These are phyloP conservation scores for Erythrobasidium hasegawianum DNA, from an alignment of 1,284 basidiomycete genomes.

Conservation along the genomic window DNA sequence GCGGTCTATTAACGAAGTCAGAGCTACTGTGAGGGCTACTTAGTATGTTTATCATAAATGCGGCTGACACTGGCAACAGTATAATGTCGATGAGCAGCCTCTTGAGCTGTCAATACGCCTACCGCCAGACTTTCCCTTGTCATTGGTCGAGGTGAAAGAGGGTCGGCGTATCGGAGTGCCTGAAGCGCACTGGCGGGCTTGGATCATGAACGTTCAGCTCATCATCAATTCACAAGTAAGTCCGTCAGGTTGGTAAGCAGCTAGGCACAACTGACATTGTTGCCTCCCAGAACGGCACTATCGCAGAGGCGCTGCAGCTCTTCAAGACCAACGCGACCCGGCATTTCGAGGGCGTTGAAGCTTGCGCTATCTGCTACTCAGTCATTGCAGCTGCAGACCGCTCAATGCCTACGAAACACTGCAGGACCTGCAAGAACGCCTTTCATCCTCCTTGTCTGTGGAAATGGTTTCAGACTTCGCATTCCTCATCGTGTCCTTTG, in stretches of 20 bases:
- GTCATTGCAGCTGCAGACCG: slow-evolving; percentile 90
- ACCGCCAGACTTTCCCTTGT: slow-evolving; percentile 86
- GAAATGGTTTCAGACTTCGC: slow-evolving; percentile 54
- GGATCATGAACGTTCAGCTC: slow-evolving; percentile 91
- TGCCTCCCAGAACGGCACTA: slow-evolving; percentile 65
- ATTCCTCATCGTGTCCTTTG: slow-evolving; percentile 81
- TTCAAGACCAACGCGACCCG: slow-evolving; percentile 92
- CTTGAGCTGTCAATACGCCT: slow-evolving; percentile 86
- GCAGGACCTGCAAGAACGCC: slow-evolving; percentile 71
- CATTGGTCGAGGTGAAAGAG: slow-evolving; percentile 81
- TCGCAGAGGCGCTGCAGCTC: slow-evolving; percentile 82
- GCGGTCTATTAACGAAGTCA: slow-evolving; percentile 65
- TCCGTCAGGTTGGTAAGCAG: slow-evolving; percentile 10
- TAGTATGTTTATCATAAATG: slow-evolving; percentile 46
- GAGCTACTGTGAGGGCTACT: slow-evolving; percentile 54
- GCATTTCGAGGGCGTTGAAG: slow-evolving; percentile 88
- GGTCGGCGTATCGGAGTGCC: slow-evolving; percentile 80
- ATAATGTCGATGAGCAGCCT: slow-evolving; percentile 87
- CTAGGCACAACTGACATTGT: not conserved
- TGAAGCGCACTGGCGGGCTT: slow-evolving; percentile 86
- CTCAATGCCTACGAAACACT: slow-evolving; percentile 83
- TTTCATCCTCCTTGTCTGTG: slow-evolving; percentile 90
- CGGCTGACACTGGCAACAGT: slow-evolving; percentile 49
- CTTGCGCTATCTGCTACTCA: slow-evolving; percentile 78
- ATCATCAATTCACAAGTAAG: slow-evolving; percentile 78